phyloP scores from a whole-genome alignment of 2,329 filamentous ascomycete species.

The Trichothecium sympodiale region DNA sequence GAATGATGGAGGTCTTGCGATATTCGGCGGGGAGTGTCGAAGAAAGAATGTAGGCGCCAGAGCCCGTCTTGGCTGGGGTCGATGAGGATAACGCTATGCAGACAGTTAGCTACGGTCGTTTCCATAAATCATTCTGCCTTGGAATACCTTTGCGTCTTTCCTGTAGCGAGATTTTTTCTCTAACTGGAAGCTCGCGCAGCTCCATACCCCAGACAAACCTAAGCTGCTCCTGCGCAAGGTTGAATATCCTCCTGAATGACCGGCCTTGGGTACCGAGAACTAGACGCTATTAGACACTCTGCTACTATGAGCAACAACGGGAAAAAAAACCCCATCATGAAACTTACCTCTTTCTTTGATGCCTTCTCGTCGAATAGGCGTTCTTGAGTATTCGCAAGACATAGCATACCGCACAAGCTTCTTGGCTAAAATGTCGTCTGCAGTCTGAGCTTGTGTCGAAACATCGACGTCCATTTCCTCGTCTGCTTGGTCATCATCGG shows the following conservation, averaged over 20 bases:
- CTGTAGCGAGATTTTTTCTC: constrained; percentile 70
- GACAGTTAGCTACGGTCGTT: constrained; percentile 5
- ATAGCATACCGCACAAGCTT: constrained; percentile 59
- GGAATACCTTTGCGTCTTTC: constrained; percentile 61
- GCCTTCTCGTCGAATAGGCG: constrained; percentile 47
- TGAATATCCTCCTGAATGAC: constrained; percentile 68
- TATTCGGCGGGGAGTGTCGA: constrained; percentile 61
- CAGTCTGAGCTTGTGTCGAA: constrained; percentile 19
- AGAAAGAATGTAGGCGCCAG: constrained; percentile 66
- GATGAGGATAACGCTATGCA: constrained; percentile 29
- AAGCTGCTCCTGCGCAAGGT: constrained; percentile 62
- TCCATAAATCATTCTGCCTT: not conserved
- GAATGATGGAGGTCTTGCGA: constrained; percentile 54
- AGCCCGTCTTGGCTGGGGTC: constrained; percentile 41
- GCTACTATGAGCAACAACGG: not conserved
- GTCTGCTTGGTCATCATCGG: constrained; percentile 15
- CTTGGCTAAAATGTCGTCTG: constrained; percentile 45
- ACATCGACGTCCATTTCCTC: constrained; percentile 21
- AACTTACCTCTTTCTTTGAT: constrained; percentile 50
- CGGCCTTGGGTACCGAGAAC: constrained; percentile 62
- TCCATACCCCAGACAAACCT: constrained; percentile 79
- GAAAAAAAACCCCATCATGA: constrained; percentile 5
- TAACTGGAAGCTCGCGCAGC: constrained; percentile 69
- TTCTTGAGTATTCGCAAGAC: constrained; percentile 53
- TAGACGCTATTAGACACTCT: constrained; percentile 13